Evolutionary conservation across 2,329 filamentous ascomycete species (phyloP).

Genomic region (Hypomyces perniciosus): DNA sequence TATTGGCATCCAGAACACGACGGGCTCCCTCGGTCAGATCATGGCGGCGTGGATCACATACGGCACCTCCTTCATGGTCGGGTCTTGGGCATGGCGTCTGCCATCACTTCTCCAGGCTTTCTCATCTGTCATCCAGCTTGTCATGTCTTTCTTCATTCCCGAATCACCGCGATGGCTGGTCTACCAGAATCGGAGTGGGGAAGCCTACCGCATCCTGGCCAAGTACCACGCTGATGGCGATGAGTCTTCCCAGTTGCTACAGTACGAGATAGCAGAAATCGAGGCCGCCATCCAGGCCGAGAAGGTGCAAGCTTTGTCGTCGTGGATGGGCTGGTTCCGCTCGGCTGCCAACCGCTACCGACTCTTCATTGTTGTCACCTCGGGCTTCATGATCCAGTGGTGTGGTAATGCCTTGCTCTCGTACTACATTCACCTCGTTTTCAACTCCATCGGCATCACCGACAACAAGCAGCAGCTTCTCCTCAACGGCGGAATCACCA

Average conservation of each 20-base stretch:
- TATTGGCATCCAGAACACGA: neutral
- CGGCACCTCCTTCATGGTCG: neutral
- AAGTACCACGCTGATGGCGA: neutral
- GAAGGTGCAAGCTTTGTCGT: slow-evolving; percentile 1
- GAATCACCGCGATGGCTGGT: too few species aligned
- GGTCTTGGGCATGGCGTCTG: too few species aligned
- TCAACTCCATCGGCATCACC: slow-evolving; percentile 6
- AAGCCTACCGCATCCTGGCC: neutral
- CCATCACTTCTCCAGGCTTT: too few species aligned
- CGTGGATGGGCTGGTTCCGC: slow-evolving; percentile 8
- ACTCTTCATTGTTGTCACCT: slow-evolving; percentile 8
- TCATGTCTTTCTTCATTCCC: too few species aligned
- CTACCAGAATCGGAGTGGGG: too few species aligned
- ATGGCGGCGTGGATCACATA: neutral
- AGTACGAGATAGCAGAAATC: neutral
- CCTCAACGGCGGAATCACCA: slow-evolving; percentile 6
- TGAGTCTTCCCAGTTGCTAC: neutral
- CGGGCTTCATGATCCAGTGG: slow-evolving; percentile 9
- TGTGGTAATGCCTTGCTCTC: slow-evolving; percentile 4
- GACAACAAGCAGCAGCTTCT: slow-evolving; percentile 3
- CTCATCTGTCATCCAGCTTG: too few species aligned
- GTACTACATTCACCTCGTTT: slow-evolving; percentile 6
- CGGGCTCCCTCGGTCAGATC: neutral
- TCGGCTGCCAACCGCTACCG: slow-evolving; percentile 2
- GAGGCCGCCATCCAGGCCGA: neutral